A percentile compares a stretch with the other conserved stretches of the same genome.
Conservation (phyloP, 345 rosid species). For the Gossypium herbaceum region DNA sequence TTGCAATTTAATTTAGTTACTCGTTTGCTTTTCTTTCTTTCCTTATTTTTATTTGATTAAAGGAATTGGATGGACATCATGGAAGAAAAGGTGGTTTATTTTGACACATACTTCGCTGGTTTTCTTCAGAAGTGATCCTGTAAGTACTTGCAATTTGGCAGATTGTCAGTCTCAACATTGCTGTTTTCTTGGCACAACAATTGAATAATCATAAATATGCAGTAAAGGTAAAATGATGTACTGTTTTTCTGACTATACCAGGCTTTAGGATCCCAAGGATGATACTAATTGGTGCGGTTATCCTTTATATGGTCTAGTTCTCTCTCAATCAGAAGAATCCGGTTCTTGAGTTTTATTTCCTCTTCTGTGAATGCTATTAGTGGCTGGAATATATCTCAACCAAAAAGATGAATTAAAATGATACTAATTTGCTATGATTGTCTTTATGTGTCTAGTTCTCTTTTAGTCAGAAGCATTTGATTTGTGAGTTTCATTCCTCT, state of each 20-base stretch:
- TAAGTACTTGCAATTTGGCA: conserved; percentile 30
- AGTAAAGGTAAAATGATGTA: neutral
- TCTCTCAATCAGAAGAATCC: neutral
- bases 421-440: neutral
- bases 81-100: conserved; percentile 81
- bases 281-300: neutral
- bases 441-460: neutral
- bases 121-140: conserved; percentile 80
- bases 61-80: conserved; percentile 87
- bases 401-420: conserved; percentile 2
- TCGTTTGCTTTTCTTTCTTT: neutral
- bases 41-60: neutral
- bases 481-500: neutral
- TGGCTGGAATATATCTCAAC: neutral
- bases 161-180: conserved; percentile 2
- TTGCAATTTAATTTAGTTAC: conserved; percentile 7
- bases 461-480: neutral
- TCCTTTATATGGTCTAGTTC: neutral
- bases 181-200: neutral
- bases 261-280: neutral
- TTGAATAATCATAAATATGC: neutral
- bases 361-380: neutral
- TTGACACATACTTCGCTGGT: conserved; percentile 63
- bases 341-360: neutral
- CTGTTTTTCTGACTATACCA: neutral